Percentiles rank a stretch among this genome's conserved stretches.
These are phyloP conservation scores for Lactuca sativa DNA, from an alignment of 129 eudicot species.

Conservation along the genomic window DNA sequence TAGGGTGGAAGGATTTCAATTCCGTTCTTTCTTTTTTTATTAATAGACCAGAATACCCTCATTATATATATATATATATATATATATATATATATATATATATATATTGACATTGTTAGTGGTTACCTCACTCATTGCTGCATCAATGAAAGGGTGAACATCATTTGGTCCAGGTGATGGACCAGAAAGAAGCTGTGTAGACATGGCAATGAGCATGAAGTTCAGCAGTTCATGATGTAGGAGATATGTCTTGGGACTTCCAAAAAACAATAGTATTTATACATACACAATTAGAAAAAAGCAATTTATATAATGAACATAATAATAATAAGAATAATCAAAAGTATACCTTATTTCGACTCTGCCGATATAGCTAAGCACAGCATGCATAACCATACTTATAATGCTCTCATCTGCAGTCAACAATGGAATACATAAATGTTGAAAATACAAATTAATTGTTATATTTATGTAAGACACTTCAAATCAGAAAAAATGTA, in stretches of 20 bases:
- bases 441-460: no score
- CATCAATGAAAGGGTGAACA: slow-evolving; percentile 80
- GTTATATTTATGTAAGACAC: background rate
- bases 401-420: slow-evolving; percentile 59
- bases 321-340: slow-evolving; percentile 9
- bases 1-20: no score
- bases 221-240: slow-evolving; percentile 88
- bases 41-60: background rate
- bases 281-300: slow-evolving; percentile 22
- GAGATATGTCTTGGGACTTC: slow-evolving; percentile 70
- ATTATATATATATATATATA: no score
- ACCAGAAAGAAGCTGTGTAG: slow-evolving; percentile 95
- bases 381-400: slow-evolving; percentile 59
- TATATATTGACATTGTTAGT: background rate
- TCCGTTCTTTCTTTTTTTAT: background rate
- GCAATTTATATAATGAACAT: background rate
- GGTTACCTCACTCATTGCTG: slow-evolving; percentile 78
- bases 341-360: slow-evolving; percentile 74
- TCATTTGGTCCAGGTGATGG: slow-evolving; percentile 88
- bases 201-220: slow-evolving; percentile 88
- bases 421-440: slow-evolving; percentile 13
- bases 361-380: slow-evolving; percentile 70
- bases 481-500: background rate
- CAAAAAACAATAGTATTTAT: slow-evolving; percentile 23
- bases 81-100: no score